Evolutionary conservation across 768 basidiomycete genomes (phyloP), one percentile per base, ranked within the genome.

Genomic region (Tylopilus sp.): DNA sequence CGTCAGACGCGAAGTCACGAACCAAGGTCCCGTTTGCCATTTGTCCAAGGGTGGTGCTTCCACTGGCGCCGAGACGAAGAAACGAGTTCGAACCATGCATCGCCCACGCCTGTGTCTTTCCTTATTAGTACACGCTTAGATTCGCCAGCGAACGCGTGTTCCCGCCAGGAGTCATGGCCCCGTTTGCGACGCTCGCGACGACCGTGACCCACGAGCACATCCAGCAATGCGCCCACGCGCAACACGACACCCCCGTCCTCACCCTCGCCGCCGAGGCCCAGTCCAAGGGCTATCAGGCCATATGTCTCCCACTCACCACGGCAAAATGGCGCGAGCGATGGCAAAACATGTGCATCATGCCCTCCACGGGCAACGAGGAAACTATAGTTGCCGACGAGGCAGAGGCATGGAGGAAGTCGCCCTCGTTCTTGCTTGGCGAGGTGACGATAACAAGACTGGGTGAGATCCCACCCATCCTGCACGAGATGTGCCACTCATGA

Each of bases 231-330:
- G 22, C 53, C 22, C 31, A 59, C 36, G 10, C 10, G 12, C 63
- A 71, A 45, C 74, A 73, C 45, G 63, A 66, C 9, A 79, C 84
- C 0, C 79, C 83, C 6, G 71, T 83, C 3, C 76, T 85, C 45
- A 69, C 71, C 55, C 67, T 85, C 31, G 64, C 81, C 2, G 66
- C 76, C 13, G 79, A 82, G 25, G 78, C 84, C 17, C 80, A 74
- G 44, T 57, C 74, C 12, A 86, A 83, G 51, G 88, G 88, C 17
- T 98, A 93, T 64, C 84, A 89, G 49, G 67, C 77, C 1, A 76
- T 92, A 37, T 89, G 85, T 63, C 68, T 95, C 17, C 93, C 93
- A n/a, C 76, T 98, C n/a, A 93, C 95, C 22, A 96, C 88, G 50
- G 78, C 78, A 17, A 81, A 79, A 42, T 99, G 97, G 97, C 84